phyloP scores from a whole-genome alignment of 352 stramenopile species.

The Phytophthora sp. region DNA sequence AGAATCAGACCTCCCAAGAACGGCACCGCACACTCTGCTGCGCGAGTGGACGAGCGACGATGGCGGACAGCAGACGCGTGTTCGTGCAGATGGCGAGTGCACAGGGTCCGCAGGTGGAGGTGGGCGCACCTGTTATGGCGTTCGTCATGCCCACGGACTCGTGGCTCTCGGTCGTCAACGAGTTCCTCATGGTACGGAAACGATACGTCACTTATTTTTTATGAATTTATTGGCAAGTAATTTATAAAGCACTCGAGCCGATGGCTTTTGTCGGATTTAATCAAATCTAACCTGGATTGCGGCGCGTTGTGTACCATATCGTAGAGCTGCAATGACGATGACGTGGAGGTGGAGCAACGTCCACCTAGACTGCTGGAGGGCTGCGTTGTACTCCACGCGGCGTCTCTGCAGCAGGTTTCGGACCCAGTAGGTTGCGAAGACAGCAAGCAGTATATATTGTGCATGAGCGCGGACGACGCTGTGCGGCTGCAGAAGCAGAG shows the following conservation, averaged over 20 bases:
- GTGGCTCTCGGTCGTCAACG: constrained; percentile 72
- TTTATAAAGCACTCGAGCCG: constrained; percentile 10
- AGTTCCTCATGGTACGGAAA: constrained; percentile 77
- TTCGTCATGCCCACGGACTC: constrained; percentile 68
- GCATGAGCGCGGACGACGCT: constrained; percentile 43
- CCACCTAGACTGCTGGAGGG: constrained; percentile 57
- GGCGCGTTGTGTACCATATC: constrained; percentile 9
- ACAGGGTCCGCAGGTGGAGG: constrained; percentile 26
- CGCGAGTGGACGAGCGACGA: constrained; percentile 33
- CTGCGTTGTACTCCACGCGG: constrained; percentile 66
- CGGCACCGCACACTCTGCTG: constrained; percentile 13
- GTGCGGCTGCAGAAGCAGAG: constrained; percentile 58
- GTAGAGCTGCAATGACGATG: constrained; percentile 80
- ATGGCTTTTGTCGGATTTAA: background rate
- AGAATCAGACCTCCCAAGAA: constrained; percentile 17
- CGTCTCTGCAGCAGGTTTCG: constrained; percentile 49
- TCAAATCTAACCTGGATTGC: constrained; percentile 6
- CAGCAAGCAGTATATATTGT: constrained; percentile 81
- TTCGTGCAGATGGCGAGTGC: constrained; percentile 70
- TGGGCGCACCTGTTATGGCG: constrained; percentile 56
- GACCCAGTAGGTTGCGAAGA: constrained; percentile 55
- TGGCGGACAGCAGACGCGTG: constrained; percentile 63
- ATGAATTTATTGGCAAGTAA: background rate
- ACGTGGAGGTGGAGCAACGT: constrained; percentile 68
- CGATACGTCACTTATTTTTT: constrained; percentile 7